Conservation (phyloP, 169 alveolate genomes). For the Babesia ovata region DNA sequence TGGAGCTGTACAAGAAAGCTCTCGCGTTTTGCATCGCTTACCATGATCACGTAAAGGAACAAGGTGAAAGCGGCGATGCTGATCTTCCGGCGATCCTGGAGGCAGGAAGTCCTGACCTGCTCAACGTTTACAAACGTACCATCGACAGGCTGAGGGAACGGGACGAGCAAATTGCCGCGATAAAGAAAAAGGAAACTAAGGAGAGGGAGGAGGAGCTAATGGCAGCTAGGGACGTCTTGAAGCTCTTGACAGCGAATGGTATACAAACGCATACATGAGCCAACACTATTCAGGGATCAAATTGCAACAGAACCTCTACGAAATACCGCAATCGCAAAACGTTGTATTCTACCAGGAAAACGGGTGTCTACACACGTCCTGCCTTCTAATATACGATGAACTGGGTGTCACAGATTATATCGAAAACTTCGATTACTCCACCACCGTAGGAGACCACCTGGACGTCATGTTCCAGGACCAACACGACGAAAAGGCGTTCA, state of each 20-base stretch:
- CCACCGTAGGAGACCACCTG: constrained; percentile 62
- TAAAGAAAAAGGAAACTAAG: background rate
- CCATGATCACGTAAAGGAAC: constrained; percentile 17
- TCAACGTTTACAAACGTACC: constrained; percentile 25
- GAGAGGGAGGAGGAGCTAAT: constrained; percentile 8
- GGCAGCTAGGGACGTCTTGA: constrained; percentile 2
- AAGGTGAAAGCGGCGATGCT: background rate
- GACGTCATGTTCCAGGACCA: constrained; percentile 66
- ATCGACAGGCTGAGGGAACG: constrained; percentile 19
- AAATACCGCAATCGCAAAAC: constrained; percentile 50
- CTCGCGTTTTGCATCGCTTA: constrained; percentile 59
- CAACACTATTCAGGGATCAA: constrained; percentile 31
- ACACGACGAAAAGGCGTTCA: constrained; percentile 3
- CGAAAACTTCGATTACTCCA: constrained; percentile 50
- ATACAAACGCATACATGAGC: background rate
- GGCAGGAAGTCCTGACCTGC: constrained; percentile 25
- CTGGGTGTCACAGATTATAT: constrained; percentile 58
- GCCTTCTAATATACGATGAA: constrained; percentile 64
- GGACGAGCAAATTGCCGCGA: constrained; percentile 1
- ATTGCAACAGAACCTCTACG: constrained; percentile 25
- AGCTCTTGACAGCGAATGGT: constrained; percentile 40
- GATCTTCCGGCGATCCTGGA: constrained; percentile 12
- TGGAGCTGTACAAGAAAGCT: constrained; percentile 62
- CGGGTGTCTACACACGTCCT: constrained; percentile 62
- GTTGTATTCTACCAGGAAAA: constrained; percentile 46